Evolutionary conservation across 2,329 filamentous ascomycete genomes (phyloP), one percentile per base, ranked within the genome.

Genomic region (Camptophora hylomeconis): DNA sequence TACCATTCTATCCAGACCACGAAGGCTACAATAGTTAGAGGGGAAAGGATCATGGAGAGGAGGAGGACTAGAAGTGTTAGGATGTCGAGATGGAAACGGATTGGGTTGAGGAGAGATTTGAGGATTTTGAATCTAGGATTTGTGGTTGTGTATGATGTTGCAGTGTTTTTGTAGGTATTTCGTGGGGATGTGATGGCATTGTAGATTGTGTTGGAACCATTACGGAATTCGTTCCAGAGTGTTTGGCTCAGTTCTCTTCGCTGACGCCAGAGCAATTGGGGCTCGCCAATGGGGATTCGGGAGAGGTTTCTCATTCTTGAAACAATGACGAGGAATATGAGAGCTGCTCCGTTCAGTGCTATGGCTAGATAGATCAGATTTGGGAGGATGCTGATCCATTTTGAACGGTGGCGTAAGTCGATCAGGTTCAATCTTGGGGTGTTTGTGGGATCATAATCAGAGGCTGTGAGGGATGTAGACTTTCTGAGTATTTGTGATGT

Each of bases 1-100:
- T 43, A 49, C 28, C 39, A 47, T 27, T 52, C 49, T n/a, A 48
- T 46, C 47, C 48, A 52, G 5, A 37, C 33, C 1, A 52, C 43
- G 25, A 52, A 52, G 0, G 47, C 49, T 5, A 52, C 38, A 1
- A 45, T 41, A 0, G 47, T 50, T 1, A 52, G 27, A 0, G 48
- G 49, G 8, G 46, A 50, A 17, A 48, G 30, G 6, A 52, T 37
- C 32, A 52, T 48, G 26, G 46, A 50, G 8, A 50, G 42, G 11
- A 32, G 10, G 7, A 35, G 29, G 5, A 28, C 14, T 3, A 24
- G 12, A 5, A 35, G 21, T 4, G 25, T 19, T 14, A 32, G 5
- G 5, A 32, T 5, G 21, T 35, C 33, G 11, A 25, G 13, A 5
- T 28, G 14, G 30, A 32, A 32, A 11, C 15, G 24, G n/a, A 20